phyloP scores from a whole-genome alignment of 1,284 basidiomycete genomes.

The Ustilago loliicola region DNA sequence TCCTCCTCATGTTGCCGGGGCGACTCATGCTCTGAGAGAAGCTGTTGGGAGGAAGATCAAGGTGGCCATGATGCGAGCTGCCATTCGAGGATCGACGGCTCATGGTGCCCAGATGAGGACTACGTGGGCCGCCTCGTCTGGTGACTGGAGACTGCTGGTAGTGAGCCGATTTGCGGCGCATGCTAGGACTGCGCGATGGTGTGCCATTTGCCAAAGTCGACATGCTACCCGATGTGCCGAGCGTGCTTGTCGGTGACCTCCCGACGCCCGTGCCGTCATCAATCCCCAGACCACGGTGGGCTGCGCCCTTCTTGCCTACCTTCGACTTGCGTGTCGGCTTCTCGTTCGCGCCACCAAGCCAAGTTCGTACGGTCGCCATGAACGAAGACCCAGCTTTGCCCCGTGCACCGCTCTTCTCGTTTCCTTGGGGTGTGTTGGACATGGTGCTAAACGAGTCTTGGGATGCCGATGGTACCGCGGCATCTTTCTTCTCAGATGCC shows the following conservation, averaged over 20 bases:
- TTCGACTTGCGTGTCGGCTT: constrained; percentile 81
- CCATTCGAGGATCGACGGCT: constrained; percentile 57
- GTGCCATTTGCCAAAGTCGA: constrained; percentile 26
- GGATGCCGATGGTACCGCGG: constrained; percentile 41
- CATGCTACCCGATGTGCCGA: constrained; percentile 22
- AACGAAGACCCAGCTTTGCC: constrained; percentile 54
- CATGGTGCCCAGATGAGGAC: constrained; percentile 47
- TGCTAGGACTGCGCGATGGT: constrained; percentile 29
- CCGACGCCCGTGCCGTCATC: constrained; percentile 22
- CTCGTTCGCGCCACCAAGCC: constrained; percentile 88
- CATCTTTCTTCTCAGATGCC: constrained; percentile 13
- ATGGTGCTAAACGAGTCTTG: constrained; percentile 62
- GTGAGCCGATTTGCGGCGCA: constrained; percentile 35
- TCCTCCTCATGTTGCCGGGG: constrained; percentile 49
- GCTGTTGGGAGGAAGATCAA: constrained; percentile 37
- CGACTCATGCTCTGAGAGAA: constrained; percentile 41
- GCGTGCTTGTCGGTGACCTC: constrained; percentile 24
- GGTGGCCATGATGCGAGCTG: constrained; percentile 37
- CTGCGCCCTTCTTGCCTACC: constrained; percentile 77
- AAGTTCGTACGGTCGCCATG: constrained; percentile 78
- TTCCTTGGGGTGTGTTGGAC: constrained; percentile 42
- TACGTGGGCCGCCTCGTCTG: constrained; percentile 38
- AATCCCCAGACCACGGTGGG: constrained; percentile 30
- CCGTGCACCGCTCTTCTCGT: constrained; percentile 37
- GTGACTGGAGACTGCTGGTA: constrained; percentile 27